Conservation (phyloP, 257 asterid species). For the Mitragyna speciosa region DNA sequence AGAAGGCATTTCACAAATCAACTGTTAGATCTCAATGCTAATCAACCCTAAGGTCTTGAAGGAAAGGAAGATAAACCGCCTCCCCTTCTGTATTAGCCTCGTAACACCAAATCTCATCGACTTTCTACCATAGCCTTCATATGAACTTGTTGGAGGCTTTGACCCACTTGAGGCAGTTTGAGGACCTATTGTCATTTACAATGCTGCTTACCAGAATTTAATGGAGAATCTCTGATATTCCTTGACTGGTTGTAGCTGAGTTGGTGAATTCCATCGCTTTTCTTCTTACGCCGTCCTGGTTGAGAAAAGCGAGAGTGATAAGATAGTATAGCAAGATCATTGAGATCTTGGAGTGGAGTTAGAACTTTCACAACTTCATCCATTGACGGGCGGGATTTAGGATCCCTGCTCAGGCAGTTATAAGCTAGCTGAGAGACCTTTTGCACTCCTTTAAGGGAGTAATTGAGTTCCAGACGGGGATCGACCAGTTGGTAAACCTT, state of each 20-base stretch:
- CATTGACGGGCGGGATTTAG: conserved; percentile 83
- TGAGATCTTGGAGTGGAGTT: conserved; percentile 66
- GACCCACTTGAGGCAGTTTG: not conserved
- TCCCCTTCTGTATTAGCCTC: conserved; percentile 16
- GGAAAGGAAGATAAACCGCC: not conserved
- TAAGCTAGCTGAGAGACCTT: conserved; percentile 68
- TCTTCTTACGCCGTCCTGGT: conserved; percentile 58
- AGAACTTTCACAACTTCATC: conserved; percentile 79
- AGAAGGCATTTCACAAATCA: conserved; percentile 9
- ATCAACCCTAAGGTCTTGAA: not conserved
- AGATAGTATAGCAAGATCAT: conserved; percentile 71
- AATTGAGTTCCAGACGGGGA: conserved; percentile 80
- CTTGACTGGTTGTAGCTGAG: conserved; percentile 42
- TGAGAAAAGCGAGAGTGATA: conserved; percentile 61
- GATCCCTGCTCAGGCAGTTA: conserved; percentile 71
- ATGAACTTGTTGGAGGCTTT: conserved; percentile 17
- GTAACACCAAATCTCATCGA: conserved; percentile 9
- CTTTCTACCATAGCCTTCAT: conserved; percentile 14
- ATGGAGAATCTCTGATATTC: conserved; percentile 49
- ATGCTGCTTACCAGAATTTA: conserved; percentile 47
- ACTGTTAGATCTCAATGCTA: conserved; percentile 12
- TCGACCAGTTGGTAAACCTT: conserved; percentile 83
- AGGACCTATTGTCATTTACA: conserved; percentile 33
- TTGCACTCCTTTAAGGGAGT: conserved; percentile 81
- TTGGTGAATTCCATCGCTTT: conserved; percentile 49